Conservation (phyloP, 331 rosid genomes). For the Malus hybrid region DNA sequence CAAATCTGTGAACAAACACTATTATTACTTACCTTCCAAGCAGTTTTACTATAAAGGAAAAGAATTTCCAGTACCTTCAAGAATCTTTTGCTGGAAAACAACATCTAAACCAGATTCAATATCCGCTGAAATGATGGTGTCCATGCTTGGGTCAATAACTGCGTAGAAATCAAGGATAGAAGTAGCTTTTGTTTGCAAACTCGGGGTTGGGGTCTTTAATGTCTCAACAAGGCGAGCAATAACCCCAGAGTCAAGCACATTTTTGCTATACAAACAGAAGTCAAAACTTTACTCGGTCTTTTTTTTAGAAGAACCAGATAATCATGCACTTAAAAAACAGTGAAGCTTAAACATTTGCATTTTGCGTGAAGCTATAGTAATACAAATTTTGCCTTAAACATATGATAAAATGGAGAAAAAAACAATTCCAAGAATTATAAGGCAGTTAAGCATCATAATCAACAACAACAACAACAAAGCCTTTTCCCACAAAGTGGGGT, state of each 20-base stretch:
- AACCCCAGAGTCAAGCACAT: constrained; percentile 42
- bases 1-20: background rate
- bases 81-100: constrained; percentile 51
- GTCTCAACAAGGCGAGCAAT: constrained; percentile 57
- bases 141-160: constrained; percentile 51
- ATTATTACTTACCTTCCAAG: background rate
- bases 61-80: constrained; percentile 42
- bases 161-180: constrained; percentile 68
- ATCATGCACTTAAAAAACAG: background rate
- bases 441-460: too few species aligned
- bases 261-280: constrained; percentile 33
- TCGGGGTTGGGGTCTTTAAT: constrained; percentile 54
- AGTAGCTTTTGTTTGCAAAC: constrained; percentile 71
- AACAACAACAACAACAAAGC: too few species aligned
- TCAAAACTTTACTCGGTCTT: background rate
- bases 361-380: background rate
- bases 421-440: background rate
- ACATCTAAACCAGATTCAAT: constrained; percentile 57
- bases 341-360: background rate
- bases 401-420: background rate
- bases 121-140: constrained; percentile 33
- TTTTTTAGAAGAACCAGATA: background rate
- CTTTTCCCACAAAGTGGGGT: too few species aligned
- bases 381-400: background rate
- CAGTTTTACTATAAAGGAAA: background rate